A percentile compares a stretch with the other conserved stretches of the same genome.
phyloP scores from a whole-genome alignment of 495 filamentous ascomycete species.

The Neurospora intermedia region DNA sequence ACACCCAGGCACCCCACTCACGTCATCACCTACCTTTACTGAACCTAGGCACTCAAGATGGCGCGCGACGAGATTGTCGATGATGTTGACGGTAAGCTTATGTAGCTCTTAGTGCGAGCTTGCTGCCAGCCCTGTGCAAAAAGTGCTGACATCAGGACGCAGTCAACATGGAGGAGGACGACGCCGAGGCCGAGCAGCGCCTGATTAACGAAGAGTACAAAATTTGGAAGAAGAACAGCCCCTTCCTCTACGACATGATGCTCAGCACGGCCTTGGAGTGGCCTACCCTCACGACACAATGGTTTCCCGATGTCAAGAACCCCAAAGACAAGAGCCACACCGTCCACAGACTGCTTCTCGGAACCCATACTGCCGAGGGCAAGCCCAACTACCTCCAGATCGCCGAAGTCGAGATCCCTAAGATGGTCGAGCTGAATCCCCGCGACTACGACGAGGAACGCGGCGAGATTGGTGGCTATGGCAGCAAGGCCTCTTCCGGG shows the following conservation, averaged over 20 bases:
- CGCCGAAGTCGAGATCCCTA: conserved; percentile 83
- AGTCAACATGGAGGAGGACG: conserved; percentile 53
- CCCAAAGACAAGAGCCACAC: conserved; percentile 74
- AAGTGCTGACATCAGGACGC: background rate
- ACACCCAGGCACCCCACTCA: background rate
- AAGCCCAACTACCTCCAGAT: conserved; percentile 92
- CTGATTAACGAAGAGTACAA: conserved; percentile 99
- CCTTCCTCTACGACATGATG: conserved; percentile 96
- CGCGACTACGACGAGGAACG: conserved; percentile 80
- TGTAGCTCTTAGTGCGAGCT: background rate
- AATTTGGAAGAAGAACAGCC: conserved; percentile 99
- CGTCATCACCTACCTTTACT: background rate
- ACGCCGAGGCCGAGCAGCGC: conserved; percentile 60
- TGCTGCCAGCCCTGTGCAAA: background rate
- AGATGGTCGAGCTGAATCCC: conserved; percentile 58
- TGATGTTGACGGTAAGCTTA: conserved; percentile 38
- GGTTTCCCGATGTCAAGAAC: conserved; percentile 91
- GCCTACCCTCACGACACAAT: conserved; percentile 96
- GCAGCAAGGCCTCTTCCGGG: conserved; percentile 45
- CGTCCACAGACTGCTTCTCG: conserved; percentile 83
- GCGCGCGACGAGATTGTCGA: conserved; percentile 38
- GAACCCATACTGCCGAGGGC: conserved; percentile 84
- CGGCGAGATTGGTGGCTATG: conserved; percentile 90
- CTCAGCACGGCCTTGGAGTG: conserved; percentile 89
- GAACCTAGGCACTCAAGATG: conserved; percentile 17